These are phyloP conservation scores for Claviceps africana DNA, from an alignment of 2,329 filamentous ascomycete species.

Conservation along the genomic window DNA sequence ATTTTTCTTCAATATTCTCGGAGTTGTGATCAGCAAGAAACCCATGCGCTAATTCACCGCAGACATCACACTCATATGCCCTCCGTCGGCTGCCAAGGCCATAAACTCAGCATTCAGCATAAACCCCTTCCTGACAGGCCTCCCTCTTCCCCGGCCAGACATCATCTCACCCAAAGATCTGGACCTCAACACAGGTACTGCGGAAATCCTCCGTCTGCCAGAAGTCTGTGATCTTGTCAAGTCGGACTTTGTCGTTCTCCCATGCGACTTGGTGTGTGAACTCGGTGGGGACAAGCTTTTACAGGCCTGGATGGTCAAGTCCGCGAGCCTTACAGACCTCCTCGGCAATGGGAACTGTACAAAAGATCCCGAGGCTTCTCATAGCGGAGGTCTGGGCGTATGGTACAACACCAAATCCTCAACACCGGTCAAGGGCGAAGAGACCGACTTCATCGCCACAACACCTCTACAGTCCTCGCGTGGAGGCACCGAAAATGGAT, in stretches of 20 bases:
- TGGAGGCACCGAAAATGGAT: slow-evolving; percentile 32
- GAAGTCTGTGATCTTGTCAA: slow-evolving; percentile 69
- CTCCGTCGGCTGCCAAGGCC: slow-evolving; percentile 49
- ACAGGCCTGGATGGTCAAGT: slow-evolving; percentile 83
- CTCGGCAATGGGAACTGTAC: slow-evolving; percentile 33
- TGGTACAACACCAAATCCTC: slow-evolving; percentile 79
- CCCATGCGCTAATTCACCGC: neutral
- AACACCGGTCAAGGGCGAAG: slow-evolving; percentile 70
- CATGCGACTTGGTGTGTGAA: slow-evolving; percentile 88
- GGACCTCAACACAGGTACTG: slow-evolving; percentile 76
- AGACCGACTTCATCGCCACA: slow-evolving; percentile 82
- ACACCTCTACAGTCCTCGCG: slow-evolving; percentile 49
- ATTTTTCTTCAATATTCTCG: neutral
- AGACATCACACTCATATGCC: slow-evolving; percentile 52
- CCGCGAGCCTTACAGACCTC: slow-evolving; percentile 52
- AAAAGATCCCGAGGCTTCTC: slow-evolving; percentile 24
- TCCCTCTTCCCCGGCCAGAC: slow-evolving; percentile 59
- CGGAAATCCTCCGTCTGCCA: slow-evolving; percentile 70
- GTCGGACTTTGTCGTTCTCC: slow-evolving; percentile 77
- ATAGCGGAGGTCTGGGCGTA: slow-evolving; percentile 70
- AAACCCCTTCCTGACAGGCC: slow-evolving; percentile 60
- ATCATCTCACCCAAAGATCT: slow-evolving; percentile 64
- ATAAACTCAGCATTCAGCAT: slow-evolving; percentile 59
- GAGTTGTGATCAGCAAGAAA: neutral
- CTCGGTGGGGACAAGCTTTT: slow-evolving; percentile 69